Percentiles rank a stretch among this genome's conserved stretches.
These are phyloP conservation scores for Starmerella stigmatis DNA, from an alignment of 805 yeast species.

Conservation along the genomic window DNA sequence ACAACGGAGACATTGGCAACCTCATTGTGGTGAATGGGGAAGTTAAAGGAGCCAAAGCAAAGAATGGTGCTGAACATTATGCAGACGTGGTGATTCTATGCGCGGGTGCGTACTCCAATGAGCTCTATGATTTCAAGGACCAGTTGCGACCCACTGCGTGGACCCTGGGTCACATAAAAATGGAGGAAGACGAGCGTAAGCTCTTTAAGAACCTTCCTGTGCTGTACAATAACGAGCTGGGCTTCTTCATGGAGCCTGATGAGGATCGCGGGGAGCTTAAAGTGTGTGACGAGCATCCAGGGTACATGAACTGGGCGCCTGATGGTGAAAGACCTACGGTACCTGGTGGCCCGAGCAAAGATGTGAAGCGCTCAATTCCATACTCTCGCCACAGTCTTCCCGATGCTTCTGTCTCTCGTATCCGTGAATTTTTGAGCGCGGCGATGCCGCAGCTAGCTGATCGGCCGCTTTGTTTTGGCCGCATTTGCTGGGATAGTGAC, in stretches of 20 bases:
- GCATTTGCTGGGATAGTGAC: slow-evolving; percentile 1
- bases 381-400: not conserved
- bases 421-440: not conserved
- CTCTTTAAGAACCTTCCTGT: slow-evolving; percentile 2
- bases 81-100: not conserved
- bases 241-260: slow-evolving; percentile 4
- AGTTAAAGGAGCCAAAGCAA: not conserved
- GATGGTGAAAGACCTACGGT: not conserved
- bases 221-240: slow-evolving; percentile 1
- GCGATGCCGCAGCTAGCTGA: not conserved
- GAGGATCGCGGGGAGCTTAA: slow-evolving; percentile 4
- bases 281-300: slow-evolving; percentile 4
- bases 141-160: slow-evolving; percentile 2
- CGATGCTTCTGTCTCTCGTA: not conserved
- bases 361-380: not conserved
- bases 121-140: slow-evolving; percentile 1
- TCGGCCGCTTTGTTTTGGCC: slow-evolving; percentile 1
- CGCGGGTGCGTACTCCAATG: slow-evolving; percentile 2
- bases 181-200: not conserved
- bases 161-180: slow-evolving; percentile 1
- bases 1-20: not conserved
- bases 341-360: not conserved
- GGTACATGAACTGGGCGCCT: slow-evolving; percentile 1
- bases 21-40: slow-evolving; percentile 1
- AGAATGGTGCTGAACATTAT: not conserved